Evolutionary conservation across 306 rosid genomes (phyloP).

Genomic region (Fragaria ananassa): DNA sequence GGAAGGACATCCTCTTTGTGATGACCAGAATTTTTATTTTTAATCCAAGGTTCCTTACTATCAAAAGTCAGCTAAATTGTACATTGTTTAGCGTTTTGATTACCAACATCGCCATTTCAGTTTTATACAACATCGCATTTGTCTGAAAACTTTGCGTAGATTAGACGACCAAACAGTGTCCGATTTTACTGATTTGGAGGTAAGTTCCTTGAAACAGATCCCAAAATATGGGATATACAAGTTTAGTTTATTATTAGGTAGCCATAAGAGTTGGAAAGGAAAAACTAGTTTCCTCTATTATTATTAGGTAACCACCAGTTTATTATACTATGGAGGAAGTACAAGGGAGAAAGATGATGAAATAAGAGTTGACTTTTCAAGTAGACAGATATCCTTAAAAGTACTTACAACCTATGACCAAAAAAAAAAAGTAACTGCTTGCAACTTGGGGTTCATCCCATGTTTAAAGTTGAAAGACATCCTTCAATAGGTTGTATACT

Average conservation of each 20-base stretch:
- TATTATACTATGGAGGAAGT: too few relatives aligned
- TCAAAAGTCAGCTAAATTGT: not conserved
- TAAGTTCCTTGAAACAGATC: not conserved
- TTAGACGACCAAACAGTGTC: not conserved
- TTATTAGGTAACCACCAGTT: not conserved
- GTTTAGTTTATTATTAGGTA: not conserved
- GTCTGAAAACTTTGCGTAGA: not conserved
- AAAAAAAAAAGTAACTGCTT: not conserved
- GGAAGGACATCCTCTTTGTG: not conserved
- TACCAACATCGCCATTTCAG: not conserved
- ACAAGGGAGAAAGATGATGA: too few relatives aligned
- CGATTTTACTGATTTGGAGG: not conserved
- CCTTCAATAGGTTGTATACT: not conserved
- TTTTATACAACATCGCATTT: too few relatives aligned
- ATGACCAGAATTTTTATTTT: not conserved
- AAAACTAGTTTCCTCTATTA: too few relatives aligned
- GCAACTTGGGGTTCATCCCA: not conserved
- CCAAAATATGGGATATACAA: not conserved
- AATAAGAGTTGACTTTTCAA: too few relatives aligned
- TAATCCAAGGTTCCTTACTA: not conserved
- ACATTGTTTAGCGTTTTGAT: not conserved
- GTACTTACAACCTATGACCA: too few relatives aligned
- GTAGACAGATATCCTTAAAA: too few relatives aligned
- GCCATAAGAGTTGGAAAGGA: not conserved
- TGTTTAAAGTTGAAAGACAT: not conserved